These are phyloP conservation scores for Yamadazyma tumulicola DNA, from an alignment of 805 yeast genomes.

Conservation along the genomic window DNA sequence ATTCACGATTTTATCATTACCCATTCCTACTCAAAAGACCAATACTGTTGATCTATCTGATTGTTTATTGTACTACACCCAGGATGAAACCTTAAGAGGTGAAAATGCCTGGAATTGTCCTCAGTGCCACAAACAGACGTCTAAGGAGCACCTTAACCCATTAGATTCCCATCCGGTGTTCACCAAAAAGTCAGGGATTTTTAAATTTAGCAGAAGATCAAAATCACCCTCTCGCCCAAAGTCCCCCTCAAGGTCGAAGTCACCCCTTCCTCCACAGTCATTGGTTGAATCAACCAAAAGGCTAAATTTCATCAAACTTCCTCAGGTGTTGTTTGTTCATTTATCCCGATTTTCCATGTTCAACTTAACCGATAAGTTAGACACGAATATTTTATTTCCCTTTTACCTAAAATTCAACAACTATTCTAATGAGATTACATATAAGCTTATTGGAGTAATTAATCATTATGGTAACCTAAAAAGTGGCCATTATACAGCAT, in stretches of 20 bases:
- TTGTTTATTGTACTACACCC: slow-evolving; percentile 58
- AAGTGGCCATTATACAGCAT: slow-evolving; percentile 75
- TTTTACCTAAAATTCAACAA: slow-evolving; percentile 46
- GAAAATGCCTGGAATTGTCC: slow-evolving; percentile 88
- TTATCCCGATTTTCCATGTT: slow-evolving; percentile 43
- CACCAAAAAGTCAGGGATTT: slow-evolving; percentile 31
- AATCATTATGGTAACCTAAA: slow-evolving; percentile 69
- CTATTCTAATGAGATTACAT: slow-evolving; percentile 33
- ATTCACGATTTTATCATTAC: slow-evolving; percentile 60
- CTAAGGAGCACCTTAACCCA: slow-evolving; percentile 11
- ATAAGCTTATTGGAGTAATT: slow-evolving; percentile 58
- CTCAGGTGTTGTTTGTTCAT: slow-evolving; percentile 38
- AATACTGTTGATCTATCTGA: slow-evolving; percentile 50
- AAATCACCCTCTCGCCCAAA: slow-evolving; percentile 29
- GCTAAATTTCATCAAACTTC: slow-evolving; percentile 30
- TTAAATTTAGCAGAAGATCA: slow-evolving; percentile 30
- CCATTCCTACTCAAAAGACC: slow-evolving; percentile 44
- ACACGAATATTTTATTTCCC: slow-evolving; percentile 54
- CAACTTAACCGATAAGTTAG: slow-evolving; percentile 50
- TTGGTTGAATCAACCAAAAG: slow-evolving; percentile 22
- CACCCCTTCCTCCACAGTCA: not conserved
- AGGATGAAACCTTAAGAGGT: slow-evolving; percentile 63
- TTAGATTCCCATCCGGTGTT: slow-evolving; percentile 38
- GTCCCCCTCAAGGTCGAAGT: slow-evolving; percentile 8
- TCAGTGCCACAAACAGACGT: slow-evolving; percentile 44